Percentiles rank a stretch among this genome's conserved stretches.
These are phyloP conservation scores for Penicillium sp. DNA, from an alignment of 2,329 filamentous ascomycete genomes.

Conservation along the genomic window DNA sequence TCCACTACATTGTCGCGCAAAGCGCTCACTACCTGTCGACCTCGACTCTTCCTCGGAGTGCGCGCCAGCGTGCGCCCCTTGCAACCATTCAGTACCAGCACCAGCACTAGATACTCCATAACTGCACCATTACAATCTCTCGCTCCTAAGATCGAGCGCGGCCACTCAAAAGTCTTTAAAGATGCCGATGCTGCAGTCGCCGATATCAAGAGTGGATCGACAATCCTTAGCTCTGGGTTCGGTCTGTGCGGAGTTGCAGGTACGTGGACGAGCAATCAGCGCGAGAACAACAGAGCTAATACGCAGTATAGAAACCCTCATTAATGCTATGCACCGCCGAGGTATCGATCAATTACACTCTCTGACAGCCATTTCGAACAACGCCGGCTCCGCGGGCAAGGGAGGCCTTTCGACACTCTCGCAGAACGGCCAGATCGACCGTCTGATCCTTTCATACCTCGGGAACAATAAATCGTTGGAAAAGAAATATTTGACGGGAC, in stretches of 20 bases:
- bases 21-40: constrained; percentile 21
- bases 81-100: constrained; percentile 4
- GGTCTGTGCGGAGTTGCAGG: constrained; percentile 76
- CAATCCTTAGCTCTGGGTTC: constrained; percentile 73
- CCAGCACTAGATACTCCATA: constrained; percentile 22
- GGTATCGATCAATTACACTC: constrained; percentile 55
- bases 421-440: constrained; percentile 66
- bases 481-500: constrained; percentile 69
- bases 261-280: constrained; percentile 33
- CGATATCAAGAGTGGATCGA: constrained; percentile 68
- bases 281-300: background rate
- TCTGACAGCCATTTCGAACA: constrained; percentile 76
- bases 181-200: constrained; percentile 66
- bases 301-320: constrained; percentile 61
- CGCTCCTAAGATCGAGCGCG: constrained; percentile 31
- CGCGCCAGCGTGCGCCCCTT: constrained; percentile 15
- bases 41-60: constrained; percentile 22
- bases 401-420: constrained; percentile 68
- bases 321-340: constrained; percentile 62
- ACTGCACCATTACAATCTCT: constrained; percentile 16
- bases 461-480: constrained; percentile 76
- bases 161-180: constrained; percentile 38
- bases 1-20: constrained; percentile 27
- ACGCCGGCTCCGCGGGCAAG: constrained; percentile 68
- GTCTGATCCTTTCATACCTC: constrained; percentile 72